phyloP scores from a whole-genome alignment of 2,329 filamentous ascomycete genomes.

The Tolypocladium pustulatum region DNA sequence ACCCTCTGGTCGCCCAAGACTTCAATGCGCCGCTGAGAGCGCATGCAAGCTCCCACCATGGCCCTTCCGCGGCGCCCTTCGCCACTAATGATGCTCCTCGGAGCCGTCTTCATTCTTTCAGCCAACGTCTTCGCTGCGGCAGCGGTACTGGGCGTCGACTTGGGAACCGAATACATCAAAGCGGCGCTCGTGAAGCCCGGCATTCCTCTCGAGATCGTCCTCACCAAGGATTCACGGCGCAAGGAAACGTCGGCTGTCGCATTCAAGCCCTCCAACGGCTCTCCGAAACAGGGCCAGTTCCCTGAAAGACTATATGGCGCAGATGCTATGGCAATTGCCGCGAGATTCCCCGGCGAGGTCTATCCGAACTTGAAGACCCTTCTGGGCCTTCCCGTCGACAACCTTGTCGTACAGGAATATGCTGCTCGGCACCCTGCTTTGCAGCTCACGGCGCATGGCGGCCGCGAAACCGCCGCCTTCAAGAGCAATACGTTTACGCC shows the following conservation, averaged over 20 bases:
- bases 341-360: slow-evolving; percentile 84
- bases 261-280: slow-evolving; percentile 75
- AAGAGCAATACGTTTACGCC: slow-evolving; percentile 58
- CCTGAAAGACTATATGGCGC: slow-evolving; percentile 88
- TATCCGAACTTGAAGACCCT: slow-evolving; percentile 90
- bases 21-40: slow-evolving; percentile 7
- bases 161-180: slow-evolving; percentile 96
- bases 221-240: slow-evolving; percentile 94
- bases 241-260: slow-evolving; percentile 88
- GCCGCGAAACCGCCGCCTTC: slow-evolving; percentile 66
- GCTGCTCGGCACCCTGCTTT: slow-evolving; percentile 67
- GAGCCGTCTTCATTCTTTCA: slow-evolving; percentile 24
- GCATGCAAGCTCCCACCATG: slow-evolving; percentile 16
- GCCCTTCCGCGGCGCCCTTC: slow-evolving; percentile 20
- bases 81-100: slow-evolving; percentile 27
- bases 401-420: slow-evolving; percentile 58
- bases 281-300: slow-evolving; percentile 53
- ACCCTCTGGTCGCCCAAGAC: not conserved
- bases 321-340: slow-evolving; percentile 78
- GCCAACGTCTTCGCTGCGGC: slow-evolving; percentile 43
- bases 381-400: slow-evolving; percentile 60
- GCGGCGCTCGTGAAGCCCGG: slow-evolving; percentile 92
- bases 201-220: slow-evolving; percentile 92
- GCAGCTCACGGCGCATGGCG: slow-evolving; percentile 49
- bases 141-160: slow-evolving; percentile 82